These are phyloP conservation scores for Carex parvula DNA, from an alignment of 176 grass and related monocot species.

Conservation along the genomic window DNA sequence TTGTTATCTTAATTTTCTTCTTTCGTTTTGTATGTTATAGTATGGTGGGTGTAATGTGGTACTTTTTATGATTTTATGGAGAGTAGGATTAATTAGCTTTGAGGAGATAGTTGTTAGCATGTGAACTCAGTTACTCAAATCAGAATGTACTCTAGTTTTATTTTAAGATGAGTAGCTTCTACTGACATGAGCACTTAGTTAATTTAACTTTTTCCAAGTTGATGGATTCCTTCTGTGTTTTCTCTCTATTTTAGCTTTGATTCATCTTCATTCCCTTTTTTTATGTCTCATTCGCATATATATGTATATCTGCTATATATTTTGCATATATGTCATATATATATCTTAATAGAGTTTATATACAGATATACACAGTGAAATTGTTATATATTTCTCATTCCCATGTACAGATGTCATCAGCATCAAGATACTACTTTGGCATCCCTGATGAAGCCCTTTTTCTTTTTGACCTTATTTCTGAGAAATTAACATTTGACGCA, in stretches of 20 bases:
- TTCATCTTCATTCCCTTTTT: neutral
- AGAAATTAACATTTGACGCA: neutral
- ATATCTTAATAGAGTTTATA: too few relatives aligned
- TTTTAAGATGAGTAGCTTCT: slow-evolving; percentile 6
- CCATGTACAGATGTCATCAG: neutral
- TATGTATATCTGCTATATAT: neutral
- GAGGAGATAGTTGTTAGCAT: slow-evolving; percentile 16
- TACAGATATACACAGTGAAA: too few relatives aligned
- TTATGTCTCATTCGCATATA: too few relatives aligned
- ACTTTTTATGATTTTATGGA: slow-evolving; percentile 16
- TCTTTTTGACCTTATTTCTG: neutral
- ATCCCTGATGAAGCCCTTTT: too few relatives aligned
- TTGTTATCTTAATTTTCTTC: slow-evolving; percentile 11
- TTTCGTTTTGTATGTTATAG: slow-evolving; percentile 2
- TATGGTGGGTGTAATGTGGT: slow-evolving; percentile 10
- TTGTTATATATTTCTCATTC: neutral
- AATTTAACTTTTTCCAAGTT: neutral
- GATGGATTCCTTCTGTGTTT: slow-evolving; percentile 3
- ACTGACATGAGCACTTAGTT: slow-evolving; percentile 17
- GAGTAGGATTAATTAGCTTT: slow-evolving; percentile 20
- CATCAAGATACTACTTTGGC: neutral
- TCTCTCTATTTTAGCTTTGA: neutral
- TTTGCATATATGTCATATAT: neutral
- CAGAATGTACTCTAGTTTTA: slow-evolving; percentile 4
- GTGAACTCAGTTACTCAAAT: slow-evolving; percentile 10